Percentiles rank a stretch among this genome's conserved stretches.
These are phyloP conservation scores for Quercus wislizeni DNA, from an alignment of 306 rosid genomes.

Conservation along the genomic window DNA sequence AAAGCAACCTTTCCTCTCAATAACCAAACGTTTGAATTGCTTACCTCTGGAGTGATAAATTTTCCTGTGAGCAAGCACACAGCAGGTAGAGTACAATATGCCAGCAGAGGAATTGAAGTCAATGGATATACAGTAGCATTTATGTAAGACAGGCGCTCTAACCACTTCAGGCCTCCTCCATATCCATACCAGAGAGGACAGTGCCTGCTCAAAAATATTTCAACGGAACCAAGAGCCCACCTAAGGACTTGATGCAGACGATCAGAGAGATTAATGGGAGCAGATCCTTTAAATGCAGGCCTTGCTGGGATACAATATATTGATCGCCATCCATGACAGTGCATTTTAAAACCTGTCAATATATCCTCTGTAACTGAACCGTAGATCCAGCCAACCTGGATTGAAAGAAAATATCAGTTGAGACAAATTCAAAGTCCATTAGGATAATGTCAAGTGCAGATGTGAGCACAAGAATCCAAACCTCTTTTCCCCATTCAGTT, in stretches of 20 bases:
- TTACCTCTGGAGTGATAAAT: conserved; percentile 71
- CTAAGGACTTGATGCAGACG: conserved; percentile 57
- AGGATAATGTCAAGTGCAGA: neutral
- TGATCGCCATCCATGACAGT: conserved; percentile 81
- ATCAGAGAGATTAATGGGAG: conserved; percentile 47
- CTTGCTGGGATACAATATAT: conserved; percentile 57
- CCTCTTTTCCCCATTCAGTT: conserved; percentile 93
- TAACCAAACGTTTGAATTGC: neutral
- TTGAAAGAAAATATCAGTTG: neutral
- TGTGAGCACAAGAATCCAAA: neutral
- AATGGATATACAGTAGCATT: conserved; percentile 66
- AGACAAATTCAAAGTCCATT: neutral
- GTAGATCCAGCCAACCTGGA: conserved; percentile 80
- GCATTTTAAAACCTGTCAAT: conserved; percentile 77
- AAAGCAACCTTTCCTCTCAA: neutral
- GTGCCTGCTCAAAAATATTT: conserved; percentile 68
- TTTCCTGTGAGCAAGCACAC: conserved; percentile 71
- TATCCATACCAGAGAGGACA: conserved; percentile 85
- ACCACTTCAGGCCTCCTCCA: conserved; percentile 67
- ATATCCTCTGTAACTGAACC: conserved; percentile 72
- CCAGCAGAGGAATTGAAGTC: conserved; percentile 68
- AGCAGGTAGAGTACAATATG: conserved; percentile 69
- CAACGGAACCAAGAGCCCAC: conserved; percentile 73
- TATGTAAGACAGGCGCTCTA: conserved; percentile 61
- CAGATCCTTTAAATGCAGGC: conserved; percentile 55